phyloP scores from a whole-genome alignment of 225 moss, liverwort and hornwort genomes.

The Marchantia paleacea region DNA sequence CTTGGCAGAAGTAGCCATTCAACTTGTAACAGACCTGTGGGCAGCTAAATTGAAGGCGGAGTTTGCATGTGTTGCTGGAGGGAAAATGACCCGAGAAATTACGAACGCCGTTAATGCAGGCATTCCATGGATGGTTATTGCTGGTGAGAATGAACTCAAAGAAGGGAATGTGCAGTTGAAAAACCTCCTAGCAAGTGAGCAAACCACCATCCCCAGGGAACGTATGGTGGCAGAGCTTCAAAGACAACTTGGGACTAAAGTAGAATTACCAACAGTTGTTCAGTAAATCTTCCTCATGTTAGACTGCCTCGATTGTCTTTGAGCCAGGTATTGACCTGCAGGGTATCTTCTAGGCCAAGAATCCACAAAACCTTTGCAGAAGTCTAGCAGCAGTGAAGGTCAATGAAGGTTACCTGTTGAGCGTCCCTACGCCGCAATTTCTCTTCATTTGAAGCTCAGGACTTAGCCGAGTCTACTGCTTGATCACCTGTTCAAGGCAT shows the following conservation, averaged over 20 bases:
- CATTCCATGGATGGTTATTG: constrained; percentile 46
- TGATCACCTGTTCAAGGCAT: not conserved
- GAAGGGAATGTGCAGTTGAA: constrained; percentile 33
- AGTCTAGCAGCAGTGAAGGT: not conserved
- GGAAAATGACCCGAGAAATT: constrained; percentile 32
- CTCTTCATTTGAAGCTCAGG: not conserved
- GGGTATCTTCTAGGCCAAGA: not conserved
- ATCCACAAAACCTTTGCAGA: not conserved
- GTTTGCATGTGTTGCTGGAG: constrained; percentile 21
- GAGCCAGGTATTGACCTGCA: not conserved
- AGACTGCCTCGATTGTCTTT: not conserved
- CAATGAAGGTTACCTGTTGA: not conserved
- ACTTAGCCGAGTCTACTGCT: not conserved
- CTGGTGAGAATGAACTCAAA: constrained; percentile 47
- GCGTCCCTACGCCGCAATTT: not conserved
- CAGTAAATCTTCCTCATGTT: constrained; percentile 6
- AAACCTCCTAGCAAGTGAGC: constrained; percentile 20
- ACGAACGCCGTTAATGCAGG: constrained; percentile 24
- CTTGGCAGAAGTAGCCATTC: constrained; percentile 31
- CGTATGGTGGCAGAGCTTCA: constrained; percentile 35
- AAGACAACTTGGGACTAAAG: constrained; percentile 11
- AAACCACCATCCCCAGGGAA: constrained; percentile 28
- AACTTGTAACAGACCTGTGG: constrained; percentile 46
- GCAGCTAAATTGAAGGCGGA: constrained; percentile 34
- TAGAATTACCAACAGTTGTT: constrained; percentile 20